Conservation (phyloP, 805 yeast genomes). For the Zygoascus bituminiphila region DNA sequence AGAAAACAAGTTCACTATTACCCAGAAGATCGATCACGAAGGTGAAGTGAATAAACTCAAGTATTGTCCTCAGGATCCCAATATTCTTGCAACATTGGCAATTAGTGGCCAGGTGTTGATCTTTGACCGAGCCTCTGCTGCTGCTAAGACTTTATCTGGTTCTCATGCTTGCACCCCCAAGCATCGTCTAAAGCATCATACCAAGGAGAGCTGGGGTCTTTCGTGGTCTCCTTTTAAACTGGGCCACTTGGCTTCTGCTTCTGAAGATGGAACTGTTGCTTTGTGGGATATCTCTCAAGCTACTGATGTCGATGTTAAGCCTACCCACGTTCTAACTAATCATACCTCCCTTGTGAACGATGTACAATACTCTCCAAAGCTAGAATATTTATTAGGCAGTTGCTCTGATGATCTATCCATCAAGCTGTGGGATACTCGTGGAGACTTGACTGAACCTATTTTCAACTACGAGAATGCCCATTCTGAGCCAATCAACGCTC, state of each 20-base stretch:
- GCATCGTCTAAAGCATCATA: constrained; percentile 35
- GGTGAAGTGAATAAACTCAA: constrained; percentile 61
- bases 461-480: constrained; percentile 15
- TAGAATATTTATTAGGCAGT: constrained; percentile 50
- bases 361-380: constrained; percentile 45
- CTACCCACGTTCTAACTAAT: constrained; percentile 34
- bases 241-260: constrained; percentile 52
- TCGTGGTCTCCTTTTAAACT: constrained; percentile 49
- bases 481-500: constrained; percentile 44
- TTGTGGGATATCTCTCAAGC: constrained; percentile 53
- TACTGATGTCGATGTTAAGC: constrained; percentile 2
- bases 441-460: constrained; percentile 32
- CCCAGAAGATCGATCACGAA: constrained; percentile 51
- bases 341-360: constrained; percentile 61
- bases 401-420: constrained; percentile 62
- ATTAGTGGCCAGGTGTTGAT: constrained; percentile 31
- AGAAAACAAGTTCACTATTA: constrained; percentile 31
- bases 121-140: constrained; percentile 19
- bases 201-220: constrained; percentile 59
- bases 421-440: constrained; percentile 53
- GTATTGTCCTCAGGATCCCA: constrained; percentile 41
- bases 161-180: constrained; percentile 4
- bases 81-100: constrained; percentile 47
- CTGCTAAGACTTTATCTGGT: constrained; percentile 6
- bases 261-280: constrained; percentile 63